These are phyloP conservation scores for Apiospora koreana DNA, from an alignment of 2,329 filamentous ascomycete genomes.

Conservation along the genomic window DNA sequence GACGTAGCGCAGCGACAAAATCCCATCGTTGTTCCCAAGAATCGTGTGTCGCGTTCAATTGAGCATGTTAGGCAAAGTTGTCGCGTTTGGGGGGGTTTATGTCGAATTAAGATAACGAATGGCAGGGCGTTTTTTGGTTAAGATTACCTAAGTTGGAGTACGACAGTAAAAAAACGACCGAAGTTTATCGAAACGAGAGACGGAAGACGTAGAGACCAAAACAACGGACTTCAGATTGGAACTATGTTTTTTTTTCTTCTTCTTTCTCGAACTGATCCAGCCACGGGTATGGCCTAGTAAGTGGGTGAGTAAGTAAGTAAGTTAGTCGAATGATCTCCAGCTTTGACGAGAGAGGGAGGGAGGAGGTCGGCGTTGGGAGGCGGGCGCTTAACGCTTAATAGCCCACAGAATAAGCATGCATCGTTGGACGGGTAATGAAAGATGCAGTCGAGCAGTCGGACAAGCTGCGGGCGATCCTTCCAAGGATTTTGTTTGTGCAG, in stretches of 20 bases:
- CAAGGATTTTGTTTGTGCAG: constrained; percentile 4
- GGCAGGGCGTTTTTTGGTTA: background rate
- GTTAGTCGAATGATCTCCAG: background rate
- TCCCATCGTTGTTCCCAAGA: constrained; percentile 3
- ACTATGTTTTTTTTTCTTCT: background rate
- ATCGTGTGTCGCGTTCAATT: background rate
- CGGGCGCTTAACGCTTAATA: background rate
- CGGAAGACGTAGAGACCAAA: background rate
- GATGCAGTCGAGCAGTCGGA: background rate
- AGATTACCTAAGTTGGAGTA: background rate
- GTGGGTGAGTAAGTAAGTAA: background rate
- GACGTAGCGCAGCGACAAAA: background rate
- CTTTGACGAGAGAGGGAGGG: background rate
- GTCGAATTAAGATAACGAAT: background rate
- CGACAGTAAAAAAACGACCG: background rate
- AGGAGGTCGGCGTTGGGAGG: background rate
- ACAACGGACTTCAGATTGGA: background rate
- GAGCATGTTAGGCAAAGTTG: background rate
- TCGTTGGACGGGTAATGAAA: constrained; percentile 2
- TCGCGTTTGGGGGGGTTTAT: background rate
- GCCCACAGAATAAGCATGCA: constrained; percentile 9
- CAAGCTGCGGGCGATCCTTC: background rate
- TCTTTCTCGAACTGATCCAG: background rate
- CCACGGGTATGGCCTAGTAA: background rate
- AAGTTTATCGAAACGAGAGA: background rate